phyloP scores from a whole-genome alignment of 495 filamentous ascomycete species.

The Patellaria atrata region DNA sequence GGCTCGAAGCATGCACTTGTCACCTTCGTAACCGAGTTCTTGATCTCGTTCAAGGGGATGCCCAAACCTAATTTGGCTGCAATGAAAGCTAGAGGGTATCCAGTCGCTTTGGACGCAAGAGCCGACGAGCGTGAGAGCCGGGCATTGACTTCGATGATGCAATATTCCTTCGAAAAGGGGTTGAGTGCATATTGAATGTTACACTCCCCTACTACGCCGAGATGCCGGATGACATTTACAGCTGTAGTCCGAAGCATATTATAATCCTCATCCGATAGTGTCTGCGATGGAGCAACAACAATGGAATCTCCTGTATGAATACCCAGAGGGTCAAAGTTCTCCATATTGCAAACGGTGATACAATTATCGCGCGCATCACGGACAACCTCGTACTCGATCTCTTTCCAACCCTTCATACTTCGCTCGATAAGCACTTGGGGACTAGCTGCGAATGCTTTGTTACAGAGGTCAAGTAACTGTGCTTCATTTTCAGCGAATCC shows the following conservation, averaged over 20 bases:
- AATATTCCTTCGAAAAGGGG: constrained; percentile 86
- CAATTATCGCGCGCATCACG: constrained; percentile 91
- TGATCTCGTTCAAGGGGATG: constrained; percentile 92
- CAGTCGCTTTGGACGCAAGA: constrained; percentile 92
- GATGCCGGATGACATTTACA: constrained; percentile 89
- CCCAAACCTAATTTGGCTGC: constrained; percentile 89
- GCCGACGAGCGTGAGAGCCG: constrained; percentile 93
- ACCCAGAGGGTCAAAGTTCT: constrained; percentile 95
- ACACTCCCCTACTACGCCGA: constrained; percentile 93
- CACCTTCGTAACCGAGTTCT: constrained; percentile 88
- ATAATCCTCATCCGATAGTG: constrained; percentile 91
- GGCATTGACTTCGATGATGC: constrained; percentile 97
- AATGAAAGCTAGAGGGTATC: constrained; percentile 92
- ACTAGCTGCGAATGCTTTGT: constrained; percentile 85
- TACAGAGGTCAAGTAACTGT: constrained; percentile 82
- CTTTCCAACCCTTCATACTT: constrained; percentile 99
- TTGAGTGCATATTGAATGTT: constrained; percentile 97
- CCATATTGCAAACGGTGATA: constrained; percentile 99
- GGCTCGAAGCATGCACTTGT: constrained; percentile 98
- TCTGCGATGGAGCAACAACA: constrained; percentile 91
- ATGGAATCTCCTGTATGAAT: constrained; percentile 97
- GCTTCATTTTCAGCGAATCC: constrained; percentile 86
- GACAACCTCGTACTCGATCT: constrained; percentile 96
- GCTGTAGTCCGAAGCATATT: constrained; percentile 96
- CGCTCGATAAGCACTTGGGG: constrained; percentile 92